These are phyloP conservation scores for Solanum ossicruentum DNA, from an alignment of 257 asterid species.

Conservation along the genomic window DNA sequence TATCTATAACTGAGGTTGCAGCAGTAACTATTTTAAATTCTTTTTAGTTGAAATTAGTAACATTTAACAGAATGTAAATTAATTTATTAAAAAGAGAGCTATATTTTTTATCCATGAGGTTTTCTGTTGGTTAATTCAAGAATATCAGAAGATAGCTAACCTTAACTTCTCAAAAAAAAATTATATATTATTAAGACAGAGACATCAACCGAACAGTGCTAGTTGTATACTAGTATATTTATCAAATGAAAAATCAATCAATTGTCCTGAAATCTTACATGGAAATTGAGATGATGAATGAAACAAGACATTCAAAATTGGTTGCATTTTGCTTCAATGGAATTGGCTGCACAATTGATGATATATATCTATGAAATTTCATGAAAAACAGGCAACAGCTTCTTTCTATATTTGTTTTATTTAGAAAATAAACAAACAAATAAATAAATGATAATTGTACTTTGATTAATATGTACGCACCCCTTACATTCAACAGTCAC, in stretches of 20 bases:
- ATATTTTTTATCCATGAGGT: neutral
- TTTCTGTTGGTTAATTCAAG: neutral
- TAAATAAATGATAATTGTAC: neutral
- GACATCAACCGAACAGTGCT: neutral
- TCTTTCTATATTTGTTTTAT: neutral
- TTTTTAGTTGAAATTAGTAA: neutral
- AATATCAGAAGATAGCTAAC: neutral
- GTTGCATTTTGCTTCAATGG: neutral
- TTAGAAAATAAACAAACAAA: neutral
- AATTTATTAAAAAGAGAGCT: neutral
- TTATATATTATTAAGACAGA: neutral
- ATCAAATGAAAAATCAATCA: neutral
- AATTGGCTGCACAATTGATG: neutral
- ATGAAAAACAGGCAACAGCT: neutral
- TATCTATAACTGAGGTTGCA: neutral
- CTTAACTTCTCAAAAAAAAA: neutral
- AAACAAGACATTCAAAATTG: neutral
- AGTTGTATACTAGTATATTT: neutral
- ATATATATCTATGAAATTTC: neutral
- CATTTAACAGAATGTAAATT: neutral
- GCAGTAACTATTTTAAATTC: neutral
- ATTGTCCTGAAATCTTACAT: neutral
- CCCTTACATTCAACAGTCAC: neutral
- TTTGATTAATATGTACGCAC: neutral
- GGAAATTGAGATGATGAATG: neutral